Percentiles rank a stretch among this genome's conserved stretches.
Conservation (phyloP, 257 asterid species). For the Thymus quinquecostatus region DNA sequence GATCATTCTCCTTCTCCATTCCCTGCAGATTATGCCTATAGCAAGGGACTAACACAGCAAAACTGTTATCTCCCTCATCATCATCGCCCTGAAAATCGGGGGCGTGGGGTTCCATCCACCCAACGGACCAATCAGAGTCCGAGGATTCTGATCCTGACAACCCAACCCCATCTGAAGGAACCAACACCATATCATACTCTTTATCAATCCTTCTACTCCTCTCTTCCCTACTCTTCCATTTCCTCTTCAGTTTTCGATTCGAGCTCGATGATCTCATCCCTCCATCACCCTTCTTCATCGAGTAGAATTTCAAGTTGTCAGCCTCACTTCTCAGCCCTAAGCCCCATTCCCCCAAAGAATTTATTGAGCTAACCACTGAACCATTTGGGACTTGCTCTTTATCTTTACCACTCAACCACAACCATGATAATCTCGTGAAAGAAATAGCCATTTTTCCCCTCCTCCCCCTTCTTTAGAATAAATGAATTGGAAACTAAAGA, state of each 20-base stretch:
- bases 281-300: constrained; percentile 51
- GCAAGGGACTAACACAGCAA: constrained; percentile 96
- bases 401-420: constrained; percentile 76
- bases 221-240: constrained; percentile 86
- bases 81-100: constrained; percentile 76
- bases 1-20: constrained; percentile 41
- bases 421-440: constrained; percentile 71
- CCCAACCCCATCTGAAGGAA: constrained; percentile 88
- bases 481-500: constrained; percentile 32
- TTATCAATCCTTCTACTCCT: constrained; percentile 68
- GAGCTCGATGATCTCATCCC: constrained; percentile 51
- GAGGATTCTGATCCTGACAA: constrained; percentile 89
- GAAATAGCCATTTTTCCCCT: constrained; percentile 50
- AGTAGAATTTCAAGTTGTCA: constrained; percentile 57
- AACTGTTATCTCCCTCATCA: constrained; percentile 68
- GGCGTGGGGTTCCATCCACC: constrained; percentile 96
- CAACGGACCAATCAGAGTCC: constrained; percentile 95
- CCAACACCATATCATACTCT: constrained; percentile 81
- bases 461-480: constrained; percentile 22
- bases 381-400: constrained; percentile 71
- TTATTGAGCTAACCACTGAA: constrained; percentile 50
- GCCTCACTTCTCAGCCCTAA: constrained; percentile 71
- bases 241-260: constrained; percentile 62
- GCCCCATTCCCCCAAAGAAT: constrained; percentile 77
- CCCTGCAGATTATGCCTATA: constrained; percentile 61